phyloP scores from a whole-genome alignment of 2,329 filamentous ascomycete species.

The Talaromyces sp. region DNA sequence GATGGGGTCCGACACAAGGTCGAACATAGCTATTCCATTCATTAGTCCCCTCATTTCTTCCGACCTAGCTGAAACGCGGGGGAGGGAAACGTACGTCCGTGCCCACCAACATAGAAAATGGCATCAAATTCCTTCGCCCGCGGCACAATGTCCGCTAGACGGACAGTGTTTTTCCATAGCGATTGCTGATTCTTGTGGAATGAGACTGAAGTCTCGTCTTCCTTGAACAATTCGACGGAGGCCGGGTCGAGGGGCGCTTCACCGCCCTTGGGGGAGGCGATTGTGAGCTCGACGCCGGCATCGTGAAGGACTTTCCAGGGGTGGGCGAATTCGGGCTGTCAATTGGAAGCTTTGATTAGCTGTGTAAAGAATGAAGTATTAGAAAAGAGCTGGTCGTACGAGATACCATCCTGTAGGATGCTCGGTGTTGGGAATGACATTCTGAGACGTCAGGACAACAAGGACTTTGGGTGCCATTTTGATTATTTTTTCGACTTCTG shows the following conservation, averaged over 20 bases:
- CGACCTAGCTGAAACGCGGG: background rate
- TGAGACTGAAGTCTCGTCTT: conserved; percentile 50
- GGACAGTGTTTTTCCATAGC: conserved; percentile 62
- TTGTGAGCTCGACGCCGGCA: conserved; percentile 50
- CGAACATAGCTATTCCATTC: conserved; percentile 45
- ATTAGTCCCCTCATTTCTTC: background rate
- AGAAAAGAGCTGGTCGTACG: conserved; percentile 38
- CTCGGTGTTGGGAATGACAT: conserved; percentile 41
- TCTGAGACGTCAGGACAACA: conserved; percentile 65
- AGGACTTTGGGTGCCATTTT: conserved; percentile 56
- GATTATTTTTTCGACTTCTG: background rate
- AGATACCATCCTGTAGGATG: conserved; percentile 68
- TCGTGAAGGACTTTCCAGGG: conserved; percentile 58
- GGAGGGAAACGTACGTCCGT: conserved; percentile 47
- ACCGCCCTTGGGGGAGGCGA: conserved; percentile 63
- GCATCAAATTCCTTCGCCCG: conserved; percentile 62
- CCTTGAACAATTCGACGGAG: conserved; percentile 55
- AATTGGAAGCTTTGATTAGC: no score
- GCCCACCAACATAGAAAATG: conserved; percentile 58
- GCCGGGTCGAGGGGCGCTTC: conserved; percentile 58
- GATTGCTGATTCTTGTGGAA: conserved; percentile 57
- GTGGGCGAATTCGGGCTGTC: conserved; percentile 59
- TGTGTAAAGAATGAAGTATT: no score
- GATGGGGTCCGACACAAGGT: conserved; percentile 42
- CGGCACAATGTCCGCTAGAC: conserved; percentile 55